Evolutionary conservation across 306 rosid species (phyloP).

Genomic region (Quercus agrifolia): DNA sequence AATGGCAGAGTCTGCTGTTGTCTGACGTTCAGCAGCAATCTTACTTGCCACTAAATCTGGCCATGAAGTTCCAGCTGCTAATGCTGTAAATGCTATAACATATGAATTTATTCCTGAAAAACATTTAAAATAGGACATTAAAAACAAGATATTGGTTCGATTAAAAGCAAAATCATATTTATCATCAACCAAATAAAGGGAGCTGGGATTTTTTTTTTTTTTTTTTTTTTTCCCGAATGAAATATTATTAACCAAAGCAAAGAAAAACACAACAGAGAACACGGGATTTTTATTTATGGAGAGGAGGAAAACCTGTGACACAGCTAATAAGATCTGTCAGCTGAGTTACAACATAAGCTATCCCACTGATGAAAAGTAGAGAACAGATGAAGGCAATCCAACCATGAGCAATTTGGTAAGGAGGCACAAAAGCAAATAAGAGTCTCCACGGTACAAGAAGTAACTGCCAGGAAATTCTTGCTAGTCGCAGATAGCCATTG

Average conservation of each 20-base stretch:
- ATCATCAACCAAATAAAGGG: slow-evolving; percentile 13
- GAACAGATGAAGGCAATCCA: slow-evolving; percentile 89
- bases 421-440: slow-evolving; percentile 89
- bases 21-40: slow-evolving; percentile 96
- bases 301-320: slow-evolving; percentile 73
- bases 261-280: too few relatives aligned
- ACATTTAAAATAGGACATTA: neutral
- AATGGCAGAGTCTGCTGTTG: slow-evolving; percentile 92
- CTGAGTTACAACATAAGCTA: slow-evolving; percentile 75
- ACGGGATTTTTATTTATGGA: neutral
- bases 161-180: slow-evolving; percentile 4
- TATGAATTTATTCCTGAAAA: slow-evolving; percentile 86
- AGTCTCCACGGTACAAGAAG: slow-evolving; percentile 81
- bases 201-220: slow-evolving; percentile 6
- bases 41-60: slow-evolving; percentile 98
- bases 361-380: slow-evolving; percentile 82
- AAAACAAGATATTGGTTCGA: slow-evolving; percentile 5
- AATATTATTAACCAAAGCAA: too few relatives aligned
- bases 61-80: slow-evolving; percentile 96
- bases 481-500: slow-evolving; percentile 38
- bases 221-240: too few relatives aligned
- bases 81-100: slow-evolving; percentile 91
- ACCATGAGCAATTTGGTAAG: slow-evolving; percentile 81
- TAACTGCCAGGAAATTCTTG: slow-evolving; percentile 56
- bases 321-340: slow-evolving; percentile 93